Base-by-base conservation (phyloP, 495 filamentous ascomycete genomes). In the Aspergillus wentii region DNA sequence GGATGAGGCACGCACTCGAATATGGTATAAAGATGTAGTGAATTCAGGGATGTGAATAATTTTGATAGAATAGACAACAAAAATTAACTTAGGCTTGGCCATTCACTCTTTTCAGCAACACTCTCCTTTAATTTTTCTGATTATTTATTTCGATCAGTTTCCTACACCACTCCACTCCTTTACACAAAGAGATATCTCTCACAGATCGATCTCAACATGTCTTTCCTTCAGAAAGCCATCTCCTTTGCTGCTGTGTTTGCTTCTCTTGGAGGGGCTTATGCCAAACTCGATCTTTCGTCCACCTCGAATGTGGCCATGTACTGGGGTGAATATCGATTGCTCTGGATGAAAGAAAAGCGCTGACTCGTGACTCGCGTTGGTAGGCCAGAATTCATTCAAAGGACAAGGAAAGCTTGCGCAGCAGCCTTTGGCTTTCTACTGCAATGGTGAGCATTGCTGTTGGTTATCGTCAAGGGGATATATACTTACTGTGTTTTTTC, bases 371-470 rank as follows among this genome's bases (percentile, higher is more conserved):
- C 3, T 21, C 16, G n/a, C 23, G 11, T 25, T 33, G 15, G 25
- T 35, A 82, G 78, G 76, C 7, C 78, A 83, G 43, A 82, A 80
- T 51, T 83, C 80, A 0, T 64, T 57, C 26, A 63, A 61, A 30
- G 64, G 57, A 13, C 56, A 51, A 10, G 71, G 67, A 33, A 48
- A 52, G 19, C 41, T 69, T 14, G 62, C 61, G 7, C 81, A 85
- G 54, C 62, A 74, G 29, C 59, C 71, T 8, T 52, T 85, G 10
- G 55, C 64, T 8, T 51, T 68, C 32, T 85, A 83, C 56, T 83
- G 81, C 46, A 52, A 73, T 36, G 73, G 77, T 79, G 50, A 67
- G 68, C 56, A 17, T 19, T 5, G 5, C 26, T 3, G 8, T 17
- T 21, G 8, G 0, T 27, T 4, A 19, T 18, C n/a, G 13, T 14